phyloP scores from a whole-genome alignment of 140 eudicot genomes.

The Flaveria floridana region DNA sequence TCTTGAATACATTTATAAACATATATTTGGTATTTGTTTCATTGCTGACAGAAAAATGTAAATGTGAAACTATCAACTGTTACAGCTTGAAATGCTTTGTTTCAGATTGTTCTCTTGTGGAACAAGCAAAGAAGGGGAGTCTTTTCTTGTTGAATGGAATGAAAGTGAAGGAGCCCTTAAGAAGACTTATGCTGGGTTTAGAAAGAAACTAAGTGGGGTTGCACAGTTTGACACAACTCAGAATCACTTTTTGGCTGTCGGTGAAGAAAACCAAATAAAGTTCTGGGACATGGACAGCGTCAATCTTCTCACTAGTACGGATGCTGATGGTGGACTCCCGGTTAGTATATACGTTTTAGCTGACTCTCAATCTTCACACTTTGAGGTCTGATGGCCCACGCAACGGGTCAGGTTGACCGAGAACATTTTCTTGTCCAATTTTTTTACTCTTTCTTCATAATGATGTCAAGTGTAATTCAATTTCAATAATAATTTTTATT shows the following conservation, averaged over 20 bases:
- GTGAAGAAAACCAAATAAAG: conserved; percentile 84
- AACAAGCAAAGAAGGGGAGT: conserved; percentile 92
- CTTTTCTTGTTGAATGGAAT: conserved; percentile 92
- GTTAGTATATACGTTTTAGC: conserved; percentile 43
- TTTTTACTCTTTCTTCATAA: neutral
- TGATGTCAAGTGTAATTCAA: neutral
- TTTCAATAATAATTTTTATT: neutral
- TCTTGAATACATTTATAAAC: conserved; percentile 2
- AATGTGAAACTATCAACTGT: neutral
- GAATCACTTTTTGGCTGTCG: conserved; percentile 93
- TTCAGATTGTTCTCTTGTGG: conserved; percentile 92
- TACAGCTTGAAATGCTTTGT: conserved; percentile 5
- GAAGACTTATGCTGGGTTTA: conserved; percentile 74
- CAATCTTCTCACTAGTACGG: conserved; percentile 55
- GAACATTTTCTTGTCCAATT: neutral
- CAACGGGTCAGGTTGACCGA: neutral
- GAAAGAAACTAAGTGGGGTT: conserved; percentile 76
- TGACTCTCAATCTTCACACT: neutral
- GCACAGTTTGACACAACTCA: conserved; percentile 88
- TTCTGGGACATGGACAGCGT: conserved; percentile 91
- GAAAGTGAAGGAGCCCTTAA: conserved; percentile 95
- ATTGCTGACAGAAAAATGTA: neutral
- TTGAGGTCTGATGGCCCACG: neutral
- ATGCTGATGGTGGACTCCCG: conserved; percentile 97
- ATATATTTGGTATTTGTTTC: neutral